phyloP scores from a whole-genome alignment of 129 eudicot genomes.

The Flaveria ramosissima region DNA sequence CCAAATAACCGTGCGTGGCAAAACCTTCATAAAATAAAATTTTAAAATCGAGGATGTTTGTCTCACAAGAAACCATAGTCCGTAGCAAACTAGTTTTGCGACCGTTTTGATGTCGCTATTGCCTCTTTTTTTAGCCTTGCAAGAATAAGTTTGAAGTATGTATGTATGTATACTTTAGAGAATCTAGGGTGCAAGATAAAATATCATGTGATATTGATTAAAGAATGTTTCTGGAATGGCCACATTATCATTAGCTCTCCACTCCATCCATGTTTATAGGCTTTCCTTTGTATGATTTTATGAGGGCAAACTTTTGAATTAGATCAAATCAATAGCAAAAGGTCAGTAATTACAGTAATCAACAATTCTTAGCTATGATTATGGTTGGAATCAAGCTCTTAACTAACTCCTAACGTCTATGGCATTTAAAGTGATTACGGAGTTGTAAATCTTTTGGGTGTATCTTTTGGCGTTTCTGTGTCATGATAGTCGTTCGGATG shows the following conservation, averaged over 20 bases:
- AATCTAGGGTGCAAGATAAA: too few relatives aligned
- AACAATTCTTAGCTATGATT: background rate
- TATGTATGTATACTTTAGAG: too few relatives aligned
- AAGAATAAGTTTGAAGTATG: too few relatives aligned
- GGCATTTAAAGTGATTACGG: background rate
- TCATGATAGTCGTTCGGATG: background rate
- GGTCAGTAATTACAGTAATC: background rate
- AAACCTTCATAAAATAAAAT: too few relatives aligned
- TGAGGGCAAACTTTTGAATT: background rate
- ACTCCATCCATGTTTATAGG: slow-evolving; percentile 37
- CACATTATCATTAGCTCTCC: slow-evolving; percentile 34
- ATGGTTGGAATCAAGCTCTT: background rate
- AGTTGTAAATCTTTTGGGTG: background rate
- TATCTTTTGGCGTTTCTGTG: background rate
- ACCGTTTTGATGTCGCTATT: too few relatives aligned
- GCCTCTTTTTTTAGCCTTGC: too few relatives aligned
- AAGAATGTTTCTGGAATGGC: slow-evolving; percentile 15
- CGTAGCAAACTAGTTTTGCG: too few relatives aligned
- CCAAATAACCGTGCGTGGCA: too few relatives aligned
- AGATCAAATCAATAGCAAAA: slow-evolving; percentile 4
- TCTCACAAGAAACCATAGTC: too few relatives aligned
- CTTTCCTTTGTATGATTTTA: slow-evolving; percentile 22
- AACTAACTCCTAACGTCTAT: background rate
- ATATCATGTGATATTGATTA: slow-evolving; percentile 19
- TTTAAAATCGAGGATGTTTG: too few relatives aligned